phyloP scores from a whole-genome alignment of 2,329 filamentous ascomycete genomes.

The Penicillium sp. region DNA sequence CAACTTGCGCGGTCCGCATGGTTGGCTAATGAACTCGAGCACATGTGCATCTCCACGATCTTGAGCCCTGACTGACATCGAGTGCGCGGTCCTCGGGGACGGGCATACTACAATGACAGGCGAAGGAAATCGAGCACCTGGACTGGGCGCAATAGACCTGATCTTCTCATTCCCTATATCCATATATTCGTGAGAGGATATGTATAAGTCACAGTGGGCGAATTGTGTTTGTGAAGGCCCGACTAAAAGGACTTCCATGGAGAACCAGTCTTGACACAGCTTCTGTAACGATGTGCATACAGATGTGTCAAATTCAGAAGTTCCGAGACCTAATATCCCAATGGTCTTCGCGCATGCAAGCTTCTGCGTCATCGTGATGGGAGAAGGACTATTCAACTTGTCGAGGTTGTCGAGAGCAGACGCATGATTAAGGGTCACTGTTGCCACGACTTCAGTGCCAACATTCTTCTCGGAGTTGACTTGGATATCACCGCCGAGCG shows the following conservation, averaged over 20 bases:
- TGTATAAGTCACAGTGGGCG: constrained; percentile 24
- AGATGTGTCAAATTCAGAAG: constrained; percentile 9
- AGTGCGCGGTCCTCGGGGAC: constrained; percentile 19
- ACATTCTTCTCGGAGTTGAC: constrained; percentile 26
- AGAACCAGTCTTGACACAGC: constrained; percentile 23
- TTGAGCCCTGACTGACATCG: constrained; percentile 12
- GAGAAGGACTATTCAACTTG: background rate
- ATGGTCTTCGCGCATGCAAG: constrained; percentile 15
- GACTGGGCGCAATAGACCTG: background rate
- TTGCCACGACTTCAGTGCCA: constrained; percentile 26
- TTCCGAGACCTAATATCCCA: constrained; percentile 21
- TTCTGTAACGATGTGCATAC: constrained; percentile 19
- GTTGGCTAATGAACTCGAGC: constrained; percentile 36
- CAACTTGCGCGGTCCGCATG: constrained; percentile 33
- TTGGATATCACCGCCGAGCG: constrained; percentile 29
- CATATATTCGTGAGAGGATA: constrained; percentile 21
- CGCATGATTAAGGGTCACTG: constrained; percentile 4
- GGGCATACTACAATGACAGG: constrained; percentile 32
- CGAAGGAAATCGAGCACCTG: background rate
- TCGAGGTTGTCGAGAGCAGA: background rate
- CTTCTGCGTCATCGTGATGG: background rate
- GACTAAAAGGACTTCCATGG: constrained; percentile 11
- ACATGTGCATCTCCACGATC: constrained; percentile 9
- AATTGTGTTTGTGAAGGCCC: background rate
- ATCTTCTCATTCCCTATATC: constrained; percentile 12